Conservation (phyloP, 768 basidiomycete genomes). For the Macrocybe gigantea region DNA sequence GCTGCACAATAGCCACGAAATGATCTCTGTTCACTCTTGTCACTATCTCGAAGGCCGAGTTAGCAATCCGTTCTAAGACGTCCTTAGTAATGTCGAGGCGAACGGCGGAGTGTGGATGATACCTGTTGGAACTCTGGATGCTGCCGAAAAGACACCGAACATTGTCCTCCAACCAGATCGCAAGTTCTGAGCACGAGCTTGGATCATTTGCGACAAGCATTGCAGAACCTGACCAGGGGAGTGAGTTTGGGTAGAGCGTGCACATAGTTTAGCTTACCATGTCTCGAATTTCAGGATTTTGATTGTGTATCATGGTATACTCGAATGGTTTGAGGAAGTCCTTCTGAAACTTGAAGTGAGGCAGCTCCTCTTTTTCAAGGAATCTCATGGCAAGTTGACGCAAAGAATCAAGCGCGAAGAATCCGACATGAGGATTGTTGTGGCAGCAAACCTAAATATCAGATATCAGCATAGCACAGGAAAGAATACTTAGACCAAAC, state of each 20-base stretch:
- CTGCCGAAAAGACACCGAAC: constrained; percentile 97
- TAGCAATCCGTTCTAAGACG: constrained; percentile 75
- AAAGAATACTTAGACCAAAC: not conserved
- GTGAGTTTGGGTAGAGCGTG: constrained; percentile 2
- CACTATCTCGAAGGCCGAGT: constrained; percentile 93
- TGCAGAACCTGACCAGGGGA: constrained; percentile 67
- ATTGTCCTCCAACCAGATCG: constrained; percentile 99
- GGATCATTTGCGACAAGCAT: constrained; percentile 98
- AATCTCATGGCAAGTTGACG: constrained; percentile 98
- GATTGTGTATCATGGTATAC: constrained; percentile 95
- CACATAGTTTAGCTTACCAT: constrained; percentile 51
- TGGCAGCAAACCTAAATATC: constrained; percentile 87
- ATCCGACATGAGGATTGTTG: constrained; percentile 92
- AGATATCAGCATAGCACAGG: constrained; percentile 1
- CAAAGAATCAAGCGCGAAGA: constrained; percentile 94
- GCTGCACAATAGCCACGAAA: constrained; percentile 83
- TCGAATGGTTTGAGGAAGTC: constrained; percentile 98
- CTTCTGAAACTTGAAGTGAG: constrained; percentile 99
- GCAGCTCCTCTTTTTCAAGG: constrained; percentile 95
- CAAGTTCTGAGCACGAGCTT: constrained; percentile 89
- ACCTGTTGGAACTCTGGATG: constrained; percentile 90
- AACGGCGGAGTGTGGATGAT: not conserved
- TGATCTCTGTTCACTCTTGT: constrained; percentile 87
- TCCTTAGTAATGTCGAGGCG: not conserved
- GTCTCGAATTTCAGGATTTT: constrained; percentile 92